Base-by-base conservation (phyloP, 495 filamentous ascomycete genomes). In the Aspergillus baeticus region DNA sequence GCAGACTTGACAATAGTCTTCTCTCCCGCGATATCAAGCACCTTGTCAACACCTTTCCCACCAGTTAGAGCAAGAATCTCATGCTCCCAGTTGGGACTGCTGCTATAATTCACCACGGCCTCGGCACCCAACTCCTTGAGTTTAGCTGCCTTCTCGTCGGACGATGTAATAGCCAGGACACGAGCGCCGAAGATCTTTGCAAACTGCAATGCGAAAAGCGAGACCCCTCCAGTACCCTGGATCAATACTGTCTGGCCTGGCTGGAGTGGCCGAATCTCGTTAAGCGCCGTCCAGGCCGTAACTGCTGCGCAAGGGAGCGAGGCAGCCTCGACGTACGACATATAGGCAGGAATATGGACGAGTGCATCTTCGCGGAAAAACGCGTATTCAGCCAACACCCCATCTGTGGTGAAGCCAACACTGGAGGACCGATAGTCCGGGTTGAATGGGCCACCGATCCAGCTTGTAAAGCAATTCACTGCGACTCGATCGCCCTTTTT, bases 401-500 rank as follows among this genome's bases (percentile, higher is more conserved):
- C 38, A 18, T 41, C 38, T 18, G 21, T 20, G 10, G 3, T 20
- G 38, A 41, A 41, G n/a, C 38, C 38, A 13, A 10, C 17, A 18
- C 38, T 41, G 38, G 15, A 6, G 4, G 38, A 18, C 6, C 6
- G 38, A 20, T 41, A 41, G 2, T 41, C 38, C 38, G 38, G 38
- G 38, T 8, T 20, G 21, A 5, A 41, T 18, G 38, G 38, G 38
- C 38, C 38, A 13, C n/a, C 38, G 10, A 41, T 41, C 38, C 38
- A 41, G 17, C 6, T 18, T 41, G 38, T 18, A 20, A 36, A 18
- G 38, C 38, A 41, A 10, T 20, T 20, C 15, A 41, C 38, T 41
- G 38, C 60, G 21, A 91, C 87, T 41, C 78, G 80, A 69, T 88
- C 85, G 41, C 89, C 88, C 29, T 71, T 70, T 57, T 76, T 71